A percentile compares a stretch with the other conserved stretches of the same genome.
phyloP scores from a whole-genome alignment of 371 early-diverging fungal species.

The Lichtheimia corymbifera region DNA sequence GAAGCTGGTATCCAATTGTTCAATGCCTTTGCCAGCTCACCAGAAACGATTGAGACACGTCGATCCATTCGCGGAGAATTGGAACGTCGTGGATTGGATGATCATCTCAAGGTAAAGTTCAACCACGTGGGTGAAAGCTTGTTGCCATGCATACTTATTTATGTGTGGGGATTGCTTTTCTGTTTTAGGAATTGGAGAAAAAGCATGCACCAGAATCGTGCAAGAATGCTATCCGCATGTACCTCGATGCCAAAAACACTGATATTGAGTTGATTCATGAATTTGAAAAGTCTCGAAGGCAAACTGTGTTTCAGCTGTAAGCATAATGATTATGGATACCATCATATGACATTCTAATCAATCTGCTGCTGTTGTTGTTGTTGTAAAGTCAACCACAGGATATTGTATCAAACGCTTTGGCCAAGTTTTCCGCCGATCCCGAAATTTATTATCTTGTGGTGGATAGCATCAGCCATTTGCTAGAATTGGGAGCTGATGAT shows the following conservation, averaged over 20 bases:
- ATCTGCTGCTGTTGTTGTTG: background rate
- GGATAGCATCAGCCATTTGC: conserved; percentile 37
- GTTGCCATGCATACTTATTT: no score
- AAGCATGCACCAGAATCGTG: conserved; percentile 33
- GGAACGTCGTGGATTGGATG: conserved; percentile 58
- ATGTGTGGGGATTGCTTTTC: no score
- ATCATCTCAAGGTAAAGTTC: conserved; percentile 37
- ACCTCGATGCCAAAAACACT: conserved; percentile 46
- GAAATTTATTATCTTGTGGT: conserved; percentile 46
- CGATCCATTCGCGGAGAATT: conserved; percentile 55
- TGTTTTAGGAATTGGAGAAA: conserved; percentile 5
- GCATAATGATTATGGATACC: conserved; percentile 1
- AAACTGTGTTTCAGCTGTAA: conserved; percentile 42
- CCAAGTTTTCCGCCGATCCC: conserved; percentile 30
- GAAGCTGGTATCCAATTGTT: conserved; percentile 53
- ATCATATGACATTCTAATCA: background rate
- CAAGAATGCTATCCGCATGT: conserved; percentile 24
- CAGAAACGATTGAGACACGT: conserved; percentile 53
- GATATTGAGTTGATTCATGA: conserved; percentile 57
- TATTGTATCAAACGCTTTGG: conserved; percentile 35
- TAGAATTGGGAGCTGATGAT: conserved; percentile 28
- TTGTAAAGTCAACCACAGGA: conserved; percentile 38
- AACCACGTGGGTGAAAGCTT: no score
- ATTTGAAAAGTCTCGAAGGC: conserved; percentile 36
- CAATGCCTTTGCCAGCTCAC: conserved; percentile 57